A percentile compares a stretch with the other conserved stretches of the same genome.
These are phyloP conservation scores for Skeletonema potamos DNA, from an alignment of 108 stramenopile genomes.

Conservation along the genomic window DNA sequence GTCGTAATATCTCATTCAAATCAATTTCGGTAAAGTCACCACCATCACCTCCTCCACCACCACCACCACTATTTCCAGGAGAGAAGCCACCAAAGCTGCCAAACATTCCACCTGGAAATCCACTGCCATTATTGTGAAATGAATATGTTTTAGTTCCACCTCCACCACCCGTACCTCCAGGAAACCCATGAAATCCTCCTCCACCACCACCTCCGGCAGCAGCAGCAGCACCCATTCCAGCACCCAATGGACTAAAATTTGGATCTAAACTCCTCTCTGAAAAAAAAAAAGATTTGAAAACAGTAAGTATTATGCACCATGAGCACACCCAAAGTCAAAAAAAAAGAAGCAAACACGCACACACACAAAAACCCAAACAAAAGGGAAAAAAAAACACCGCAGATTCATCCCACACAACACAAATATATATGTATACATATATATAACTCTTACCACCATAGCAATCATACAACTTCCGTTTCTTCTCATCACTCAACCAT, in stretches of 20 bases:
- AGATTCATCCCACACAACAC: no score
- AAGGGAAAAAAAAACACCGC: no score
- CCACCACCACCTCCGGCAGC: not conserved
- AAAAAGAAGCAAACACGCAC: not conserved
- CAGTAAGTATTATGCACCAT: not conserved
- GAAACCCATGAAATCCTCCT: slow-evolving; percentile 1
- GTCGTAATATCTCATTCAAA: slow-evolving; percentile 45
- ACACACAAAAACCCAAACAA: no score
- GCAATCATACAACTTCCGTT: slow-evolving; percentile 89
- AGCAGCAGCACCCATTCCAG: slow-evolving; percentile 18
- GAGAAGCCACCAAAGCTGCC: slow-evolving; percentile 29
- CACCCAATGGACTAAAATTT: slow-evolving; percentile 42
- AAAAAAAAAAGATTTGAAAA: not conserved
- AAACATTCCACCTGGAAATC: slow-evolving; percentile 22
- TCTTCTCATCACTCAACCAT: slow-evolving; percentile 88
- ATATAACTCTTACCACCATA: slow-evolving; percentile 67
- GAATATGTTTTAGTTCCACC: slow-evolving; percentile 8
- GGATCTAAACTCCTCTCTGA: slow-evolving; percentile 71
- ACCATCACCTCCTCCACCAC: slow-evolving; percentile 3
- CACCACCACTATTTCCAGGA: not conserved
- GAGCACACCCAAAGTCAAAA: not conserved
- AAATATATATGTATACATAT: not conserved
- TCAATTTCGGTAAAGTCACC: slow-evolving; percentile 42
- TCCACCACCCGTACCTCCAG: slow-evolving; percentile 22
- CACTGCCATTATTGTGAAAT: not conserved